Evolutionary conservation across 2,329 filamentous ascomycete species (phyloP), one percentile per base, ranked within the genome.

Genomic region (Bipolaris victoriae): DNA sequence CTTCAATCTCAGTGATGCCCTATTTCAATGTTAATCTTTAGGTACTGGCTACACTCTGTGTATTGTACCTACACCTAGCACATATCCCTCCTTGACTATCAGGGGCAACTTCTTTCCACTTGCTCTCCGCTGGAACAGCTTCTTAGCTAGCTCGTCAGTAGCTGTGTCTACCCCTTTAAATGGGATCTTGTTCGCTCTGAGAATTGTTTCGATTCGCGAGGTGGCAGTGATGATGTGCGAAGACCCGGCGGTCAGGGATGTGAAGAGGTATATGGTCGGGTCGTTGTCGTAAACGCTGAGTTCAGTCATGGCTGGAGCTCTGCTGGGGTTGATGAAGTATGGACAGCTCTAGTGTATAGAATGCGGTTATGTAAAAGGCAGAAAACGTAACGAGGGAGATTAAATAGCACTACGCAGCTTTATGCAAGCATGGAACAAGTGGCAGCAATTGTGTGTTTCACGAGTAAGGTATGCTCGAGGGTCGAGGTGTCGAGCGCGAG

Each of bases 171-270:
- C 83, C 63, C 91, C 92, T 75, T 91, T 92, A 82, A 98, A 99
- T 10, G 92, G 91, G 57, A 99, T 90, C 67, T 90, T 90, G 82
- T 98, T 97, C 62, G 92, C 93, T 73, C 92, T 94, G 58, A 99
- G 85, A 72, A 99, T 98, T 11, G 93, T 97, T 79, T 99, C 94
- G 66, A 99, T 87, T 46, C 95, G 90, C 52, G 93, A 96, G 1
- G 95, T 98, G 24, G 93, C 95, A 39, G 95, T 98, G 72, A 98
- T 88, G 76, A 98, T 97, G 77, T 97, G 92, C 22, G 92, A 96
- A 39, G 92, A 97, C 63, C 95, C 95, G 57, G 95, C 91, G 18
- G 95, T 98, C 54, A 99, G 84, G 51, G 94, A 98, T 59, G 95
- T 98, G 81, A 96, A 97, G 69, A 99, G 90, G 81, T 95, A 99